Conservation (phyloP, 2,329 filamentous ascomycete species). For the Pseudogymnoascus sp. region DNA sequence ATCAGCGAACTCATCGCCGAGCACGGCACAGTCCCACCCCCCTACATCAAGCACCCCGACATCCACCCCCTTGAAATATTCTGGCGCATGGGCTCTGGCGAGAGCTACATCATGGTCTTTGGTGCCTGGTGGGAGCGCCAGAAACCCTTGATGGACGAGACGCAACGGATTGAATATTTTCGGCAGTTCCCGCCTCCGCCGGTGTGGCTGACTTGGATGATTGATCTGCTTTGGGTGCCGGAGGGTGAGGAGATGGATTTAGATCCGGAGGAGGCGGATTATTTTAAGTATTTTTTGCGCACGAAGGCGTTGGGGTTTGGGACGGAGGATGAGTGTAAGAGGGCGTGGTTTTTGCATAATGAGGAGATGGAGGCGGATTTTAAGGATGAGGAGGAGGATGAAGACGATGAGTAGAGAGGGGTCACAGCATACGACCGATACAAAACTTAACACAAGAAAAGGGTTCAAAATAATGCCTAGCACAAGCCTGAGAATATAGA, state of each 20-base stretch:
- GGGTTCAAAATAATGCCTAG: conserved; percentile 1
- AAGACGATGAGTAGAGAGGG: neutral
- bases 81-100: neutral
- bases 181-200: neutral
- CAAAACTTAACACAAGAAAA: neutral
- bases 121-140: neutral
- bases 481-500: neutral
- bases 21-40: neutral
- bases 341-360: neutral
- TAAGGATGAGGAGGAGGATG: neutral
- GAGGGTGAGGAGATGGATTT: neutral
- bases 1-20: neutral
- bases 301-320: neutral
- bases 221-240: neutral
- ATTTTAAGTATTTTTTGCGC: neutral
- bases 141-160: neutral
- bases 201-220: neutral
- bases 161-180: neutral
- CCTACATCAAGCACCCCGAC: neutral
- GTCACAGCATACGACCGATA: neutral
- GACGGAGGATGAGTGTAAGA: neutral
- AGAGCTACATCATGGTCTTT: neutral
- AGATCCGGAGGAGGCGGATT: neutral
- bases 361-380: neutral
- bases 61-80: neutral